Evolutionary conservation across 345 rosid species (phyloP), one percentile per base, ranked within the genome.

Genomic region (Reutealis trisperma): DNA sequence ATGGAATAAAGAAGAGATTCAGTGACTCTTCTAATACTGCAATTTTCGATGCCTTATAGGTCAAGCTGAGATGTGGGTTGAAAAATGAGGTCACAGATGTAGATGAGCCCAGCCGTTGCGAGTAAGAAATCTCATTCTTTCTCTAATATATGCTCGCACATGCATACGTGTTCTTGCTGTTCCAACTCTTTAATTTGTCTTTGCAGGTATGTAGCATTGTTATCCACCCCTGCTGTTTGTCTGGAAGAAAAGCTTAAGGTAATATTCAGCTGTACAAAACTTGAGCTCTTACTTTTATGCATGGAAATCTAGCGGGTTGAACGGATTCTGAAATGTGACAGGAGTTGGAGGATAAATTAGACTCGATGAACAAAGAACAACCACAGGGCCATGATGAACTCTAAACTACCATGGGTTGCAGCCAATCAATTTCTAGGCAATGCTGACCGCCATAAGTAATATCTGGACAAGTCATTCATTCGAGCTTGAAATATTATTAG

Each of bases 51-150:
- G 21, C 19, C 37, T 21, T 47, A 62, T 82, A 96, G 99, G 94
- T 94, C 62, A 92, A 76, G 83, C 90, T 96, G 70, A 89, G 94
- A 72, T 96, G 99, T 76, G 99, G 98, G 21, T 80, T 92, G 85
- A 87, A 87, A 44, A 90, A 87, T 60, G 98, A 94, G 90, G 80
- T 96, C 60, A 72, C 87, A 65, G 97, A 90, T 82, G 91, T 94
- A 11, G 98, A 90, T 72, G 98, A 96, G 82, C 99, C 98, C 80
- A 96, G 98, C 83, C 97, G 97, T 52, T 96, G 98, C 95, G 97
- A 96, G 99, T 94, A 88, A 87, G 88, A 80, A 27, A 61, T n/a
- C 75, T 62, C 16, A 37, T 0, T 37, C 41, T 37, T 4, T 67
- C 42, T 22, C 22, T 47, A 59, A n/a, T 12, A 16, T 37, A 8